Evolutionary conservation across 1,139 yeast genomes (phyloP).

Genomic region (Candida glucosophila): DNA sequence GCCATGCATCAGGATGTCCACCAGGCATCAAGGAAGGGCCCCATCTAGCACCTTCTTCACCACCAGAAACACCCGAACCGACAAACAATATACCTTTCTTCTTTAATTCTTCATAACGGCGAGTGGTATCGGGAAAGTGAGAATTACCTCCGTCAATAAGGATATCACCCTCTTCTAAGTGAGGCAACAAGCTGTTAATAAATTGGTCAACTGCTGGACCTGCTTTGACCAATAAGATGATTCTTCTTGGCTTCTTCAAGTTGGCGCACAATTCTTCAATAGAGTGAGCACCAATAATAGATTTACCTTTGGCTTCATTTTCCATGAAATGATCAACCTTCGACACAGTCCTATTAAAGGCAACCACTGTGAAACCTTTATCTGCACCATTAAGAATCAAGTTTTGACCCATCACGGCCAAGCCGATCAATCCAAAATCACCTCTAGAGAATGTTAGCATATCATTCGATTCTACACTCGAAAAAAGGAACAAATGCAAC

Average conservation of each 20-base stretch:
- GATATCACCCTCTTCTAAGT: constrained; percentile 94
- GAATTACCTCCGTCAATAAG: constrained; percentile 99
- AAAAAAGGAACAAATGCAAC: not conserved
- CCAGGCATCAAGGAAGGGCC: constrained; percentile 99
- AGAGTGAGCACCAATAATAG: constrained; percentile 92
- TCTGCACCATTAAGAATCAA: constrained; percentile 96
- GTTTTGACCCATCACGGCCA: constrained; percentile 99
- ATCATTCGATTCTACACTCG: constrained; percentile 4
- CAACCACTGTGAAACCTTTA: constrained; percentile 95
- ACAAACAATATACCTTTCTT: constrained; percentile 85
- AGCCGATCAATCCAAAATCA: constrained; percentile 98
- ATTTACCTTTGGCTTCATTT: constrained; percentile 94
- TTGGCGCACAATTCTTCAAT: constrained; percentile 79
- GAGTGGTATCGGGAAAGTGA: constrained; percentile 97
- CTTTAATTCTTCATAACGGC: constrained; percentile 88
- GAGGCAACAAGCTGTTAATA: constrained; percentile 80
- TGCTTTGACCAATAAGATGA: constrained; percentile 91
- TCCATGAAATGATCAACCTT: constrained; percentile 91
- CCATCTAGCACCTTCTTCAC: constrained; percentile 99
- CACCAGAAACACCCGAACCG: constrained; percentile 99
- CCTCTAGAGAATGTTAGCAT: constrained; percentile 44
- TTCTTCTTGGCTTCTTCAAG: constrained; percentile 95
- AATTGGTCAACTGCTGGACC: constrained; percentile 92
- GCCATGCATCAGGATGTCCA: constrained; percentile 98
- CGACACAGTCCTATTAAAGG: constrained; percentile 94